Evolutionary conservation across 192 early-diverging fungal species (phyloP).

Genomic region (Jimgerdemannia lactiflua): DNA sequence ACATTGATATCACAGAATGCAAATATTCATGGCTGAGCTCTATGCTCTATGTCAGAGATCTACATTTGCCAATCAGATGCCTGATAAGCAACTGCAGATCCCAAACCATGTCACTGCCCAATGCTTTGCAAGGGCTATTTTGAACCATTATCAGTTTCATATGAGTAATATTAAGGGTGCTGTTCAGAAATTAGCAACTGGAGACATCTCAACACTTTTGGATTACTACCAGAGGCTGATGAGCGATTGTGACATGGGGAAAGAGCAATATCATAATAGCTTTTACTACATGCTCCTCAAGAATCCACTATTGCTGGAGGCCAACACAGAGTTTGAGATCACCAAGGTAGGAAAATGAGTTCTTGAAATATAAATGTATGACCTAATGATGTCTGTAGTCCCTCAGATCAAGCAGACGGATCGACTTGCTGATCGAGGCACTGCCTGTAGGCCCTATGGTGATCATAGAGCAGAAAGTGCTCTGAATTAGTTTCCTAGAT

Average conservation of each 20-base stretch:
- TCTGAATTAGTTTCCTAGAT: slow-evolving; percentile 25
- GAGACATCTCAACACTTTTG: slow-evolving; percentile 7
- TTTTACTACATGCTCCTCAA: slow-evolving; percentile 22
- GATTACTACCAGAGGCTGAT: slow-evolving; percentile 7
- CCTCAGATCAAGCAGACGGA: slow-evolving; percentile 16
- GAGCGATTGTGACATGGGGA: slow-evolving; percentile 12
- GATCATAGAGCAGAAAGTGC: slow-evolving; percentile 26
- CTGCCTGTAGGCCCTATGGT: slow-evolving; percentile 18
- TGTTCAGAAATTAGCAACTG: slow-evolving; percentile 14
- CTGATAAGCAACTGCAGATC: slow-evolving; percentile 18
- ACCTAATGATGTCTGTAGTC: neutral
- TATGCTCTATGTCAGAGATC: slow-evolving; percentile 27
- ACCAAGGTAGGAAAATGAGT: slow-evolving; percentile 20
- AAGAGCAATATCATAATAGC: slow-evolving; percentile 27
- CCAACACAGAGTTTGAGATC: slow-evolving; percentile 21
- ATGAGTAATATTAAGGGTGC: slow-evolving; percentile 13
- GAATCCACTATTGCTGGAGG: slow-evolving; percentile 24
- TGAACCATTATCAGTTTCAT: slow-evolving; percentile 6
- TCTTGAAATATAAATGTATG: slow-evolving; percentile 7
- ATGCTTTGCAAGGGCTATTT: slow-evolving; percentile 17
- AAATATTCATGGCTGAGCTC: slow-evolving; percentile 28
- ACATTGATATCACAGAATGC: slow-evolving; percentile 20
- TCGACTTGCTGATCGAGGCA: slow-evolving; percentile 24
- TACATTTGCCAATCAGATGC: slow-evolving; percentile 15
- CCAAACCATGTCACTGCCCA: slow-evolving; percentile 18